Evolutionary conservation across 2,329 filamentous ascomycete species (phyloP), one percentile per base, ranked within the genome.

Genomic region (Chrysoporthe deuterocubensis): DNA sequence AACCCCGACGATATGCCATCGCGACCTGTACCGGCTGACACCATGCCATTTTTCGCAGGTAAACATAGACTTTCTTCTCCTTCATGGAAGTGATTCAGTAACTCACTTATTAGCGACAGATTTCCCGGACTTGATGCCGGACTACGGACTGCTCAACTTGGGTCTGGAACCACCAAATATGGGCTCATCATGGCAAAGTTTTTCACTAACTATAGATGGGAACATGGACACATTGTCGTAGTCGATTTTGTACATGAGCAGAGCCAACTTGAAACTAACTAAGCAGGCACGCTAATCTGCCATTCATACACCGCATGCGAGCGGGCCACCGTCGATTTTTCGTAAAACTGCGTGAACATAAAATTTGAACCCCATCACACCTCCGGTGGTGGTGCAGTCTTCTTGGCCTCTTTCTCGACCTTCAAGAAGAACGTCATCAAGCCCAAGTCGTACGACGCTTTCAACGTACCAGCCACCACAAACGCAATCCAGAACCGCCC

Each of bases 401-500:
- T 60, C 5, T 34, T 32, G 8, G 60, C 46, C 54, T 68, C 56
- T 44, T 48, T 63, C 43, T 70, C 68, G 2, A 62, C 43, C 44
- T 64, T 66, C 5, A 68, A 43, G 58, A 70, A 70, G 40, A 68
- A 62, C 0, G 68, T 62, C 62, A 70, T n/a, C 46, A 70, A 40
- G 26, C 68, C 68, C 52, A 90, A 70, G 75, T 90, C 89, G 74
- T 90, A 91, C 4, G 77, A 72, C 0, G 83, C 84, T 76, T 92
- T 92, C 71, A 92, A 75, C 0, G 78, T 75, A 60, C 90, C 90
- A 0, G 89, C 90, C n/a, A 84, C 75, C 0, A 88, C 81, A 73
- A 92, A 91, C 0, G 86, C 84, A 1, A 89, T 80, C 80, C 89
- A 89, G 73, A 91, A 90, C 9, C 84, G 75, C 3, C 82, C 78